Evolutionary conservation across 495 filamentous ascomycete genomes (phyloP), one percentile per base, ranked within the genome.

Genomic region (Echria macrotheca): DNA sequence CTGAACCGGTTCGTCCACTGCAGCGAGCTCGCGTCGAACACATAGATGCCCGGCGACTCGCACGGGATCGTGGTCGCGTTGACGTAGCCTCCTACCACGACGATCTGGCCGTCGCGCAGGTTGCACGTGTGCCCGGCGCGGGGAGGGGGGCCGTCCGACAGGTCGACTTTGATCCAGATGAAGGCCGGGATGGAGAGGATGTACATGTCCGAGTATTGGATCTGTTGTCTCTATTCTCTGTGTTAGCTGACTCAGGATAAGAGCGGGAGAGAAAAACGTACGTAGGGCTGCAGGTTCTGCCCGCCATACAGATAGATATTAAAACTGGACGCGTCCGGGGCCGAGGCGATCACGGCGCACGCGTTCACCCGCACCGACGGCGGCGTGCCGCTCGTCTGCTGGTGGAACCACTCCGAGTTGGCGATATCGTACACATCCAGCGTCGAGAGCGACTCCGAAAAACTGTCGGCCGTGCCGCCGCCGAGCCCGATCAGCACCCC

Each of bases 401-500:
- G 85, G 56, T 85, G 85, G 47, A 86, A 89, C 86, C 86, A 89
- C n/a, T 74, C 79, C 11, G 77, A 83, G n/a, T 64, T 80, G 9
- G 78, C 82, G 56, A 90, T 84, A 53, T 90, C 85, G 62, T 85
- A 89, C 8, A 90, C 77, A 53, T 89, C 82, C 26, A 90, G 79
- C 1, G 78, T 70, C 55, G 82, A 84, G 72, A 89, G 82, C 3
- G 81, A 81, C n/a, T 81, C 80, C 21, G 63, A 55, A 57, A 79
- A 85, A 2, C 75, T 80, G 15, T 69, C 69, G 40, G 77, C 81
- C 2, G 74, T 80, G 3, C 86, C 86, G 24, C 85, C 86, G 38
- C 73, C 81, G 14, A 89, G 70, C 26, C 80, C 84, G 1, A 89
- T 66, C n/a, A 89, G 61, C 28, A 88, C 81, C 0, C 85, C 85